Evolutionary conservation across 208 protist species (phyloP).

Genomic region (Leishmania amazonensis): DNA sequence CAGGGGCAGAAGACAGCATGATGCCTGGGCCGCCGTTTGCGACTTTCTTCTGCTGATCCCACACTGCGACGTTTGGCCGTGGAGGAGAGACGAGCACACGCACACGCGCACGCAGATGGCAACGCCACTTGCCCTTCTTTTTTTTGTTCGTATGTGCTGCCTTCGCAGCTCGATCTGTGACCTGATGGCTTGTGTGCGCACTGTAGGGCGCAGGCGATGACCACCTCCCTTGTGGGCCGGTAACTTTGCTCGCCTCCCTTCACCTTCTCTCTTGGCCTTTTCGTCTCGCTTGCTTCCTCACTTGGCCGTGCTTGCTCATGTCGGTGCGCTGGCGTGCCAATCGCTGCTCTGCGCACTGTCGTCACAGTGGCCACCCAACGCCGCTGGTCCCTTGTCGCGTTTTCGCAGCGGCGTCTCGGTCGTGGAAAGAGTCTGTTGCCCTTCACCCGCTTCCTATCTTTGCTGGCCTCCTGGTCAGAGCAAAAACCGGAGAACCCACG

Average conservation of each 20-base stretch:
- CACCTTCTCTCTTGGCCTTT: conserved; percentile 13
- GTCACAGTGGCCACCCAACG: background rate
- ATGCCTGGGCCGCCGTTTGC: background rate
- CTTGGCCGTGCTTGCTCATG: background rate
- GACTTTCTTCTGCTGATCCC: background rate
- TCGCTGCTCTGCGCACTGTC: background rate
- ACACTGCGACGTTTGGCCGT: background rate
- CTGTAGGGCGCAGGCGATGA: background rate
- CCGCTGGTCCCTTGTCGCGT: background rate
- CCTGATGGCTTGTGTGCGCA: background rate
- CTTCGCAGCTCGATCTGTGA: background rate
- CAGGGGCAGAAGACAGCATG: background rate
- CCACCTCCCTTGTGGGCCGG: background rate
- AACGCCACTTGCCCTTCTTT: background rate
- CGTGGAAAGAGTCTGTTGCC: background rate
- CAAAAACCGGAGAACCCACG: background rate
- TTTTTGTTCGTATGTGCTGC: background rate
- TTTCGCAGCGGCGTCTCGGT: background rate
- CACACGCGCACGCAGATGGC: background rate
- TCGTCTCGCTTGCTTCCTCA: conserved; percentile 8
- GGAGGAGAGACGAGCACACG: background rate
- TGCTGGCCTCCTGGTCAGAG: background rate
- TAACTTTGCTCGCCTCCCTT: background rate
- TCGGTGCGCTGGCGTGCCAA: background rate
- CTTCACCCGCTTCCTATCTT: background rate